Evolutionary conservation across 1,284 basidiomycete genomes (phyloP).

Genomic region (Naganishia sp.): DNA sequence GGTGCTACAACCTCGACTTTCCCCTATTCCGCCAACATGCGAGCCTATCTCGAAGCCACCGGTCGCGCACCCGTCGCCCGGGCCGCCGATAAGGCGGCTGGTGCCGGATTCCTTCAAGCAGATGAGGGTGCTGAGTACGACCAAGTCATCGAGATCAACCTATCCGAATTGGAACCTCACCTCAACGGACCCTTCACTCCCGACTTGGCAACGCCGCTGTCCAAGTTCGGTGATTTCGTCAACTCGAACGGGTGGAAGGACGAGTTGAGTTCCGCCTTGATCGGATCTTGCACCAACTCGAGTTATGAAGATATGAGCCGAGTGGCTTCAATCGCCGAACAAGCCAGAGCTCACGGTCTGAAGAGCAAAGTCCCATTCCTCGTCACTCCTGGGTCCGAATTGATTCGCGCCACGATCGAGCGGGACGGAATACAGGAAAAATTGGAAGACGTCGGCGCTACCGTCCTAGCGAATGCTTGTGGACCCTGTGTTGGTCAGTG

Average conservation of each 20-base stretch:
- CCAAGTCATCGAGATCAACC: slow-evolving; percentile 87
- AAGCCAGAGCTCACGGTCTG: slow-evolving; percentile 82
- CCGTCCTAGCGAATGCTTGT: slow-evolving; percentile 95
- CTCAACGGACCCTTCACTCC: slow-evolving; percentile 99
- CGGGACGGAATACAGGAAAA: slow-evolving; percentile 81
- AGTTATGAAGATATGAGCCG: slow-evolving; percentile 94
- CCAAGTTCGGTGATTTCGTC: slow-evolving; percentile 79
- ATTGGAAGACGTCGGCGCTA: slow-evolving; percentile 81
- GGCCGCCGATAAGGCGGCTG: slow-evolving; percentile 83
- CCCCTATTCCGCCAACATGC: slow-evolving; percentile 90
- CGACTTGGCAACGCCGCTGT: slow-evolving; percentile 93
- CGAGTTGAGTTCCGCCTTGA: slow-evolving; percentile 84
- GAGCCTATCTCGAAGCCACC: slow-evolving; percentile 84
- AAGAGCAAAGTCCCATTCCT: slow-evolving; percentile 88
- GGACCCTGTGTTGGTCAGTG: slow-evolving; percentile 99
- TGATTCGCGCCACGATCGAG: slow-evolving; percentile 97
- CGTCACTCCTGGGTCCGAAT: slow-evolving; percentile 95
- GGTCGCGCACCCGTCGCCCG: slow-evolving; percentile 82
- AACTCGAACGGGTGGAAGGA: slow-evolving; percentile 87
- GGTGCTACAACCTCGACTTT: slow-evolving; percentile 98
- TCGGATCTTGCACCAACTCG: slow-evolving; percentile 97
- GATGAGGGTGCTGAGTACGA: slow-evolving; percentile 95
- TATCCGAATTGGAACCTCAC: slow-evolving; percentile 87
- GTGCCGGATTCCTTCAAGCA: slow-evolving; percentile 73
- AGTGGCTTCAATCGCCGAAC: slow-evolving; percentile 86